Base-by-base conservation (phyloP, 495 filamentous ascomycete genomes). In the Daldinia concentrica region DNA sequence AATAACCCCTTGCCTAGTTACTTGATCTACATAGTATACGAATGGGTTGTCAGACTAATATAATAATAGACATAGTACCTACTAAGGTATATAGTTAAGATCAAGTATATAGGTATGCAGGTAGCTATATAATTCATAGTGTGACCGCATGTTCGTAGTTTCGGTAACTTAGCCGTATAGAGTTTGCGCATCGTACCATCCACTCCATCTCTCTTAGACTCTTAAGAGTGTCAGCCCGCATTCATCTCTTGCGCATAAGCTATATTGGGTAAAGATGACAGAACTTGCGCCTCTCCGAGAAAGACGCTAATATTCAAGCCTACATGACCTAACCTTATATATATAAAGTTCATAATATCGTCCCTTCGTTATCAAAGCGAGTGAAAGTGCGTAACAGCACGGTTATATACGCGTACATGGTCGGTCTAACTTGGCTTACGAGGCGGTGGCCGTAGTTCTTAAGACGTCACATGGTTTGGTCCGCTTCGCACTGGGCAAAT, bases 181-280 rank as follows among this genome's bases (percentile, higher is more conserved):
- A 56, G 54, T 60, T 64, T 70, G n/a, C 54, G 48, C 37, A 70
- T 70, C 67, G 62, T 66, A 64, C 62, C 62, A 66, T 71, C 14
- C 32, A 62, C 57, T 51, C 58, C 63, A 43, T 58, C 12, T 57
- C 22, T 27, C 43, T 19, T 8, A 3, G 34, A 58, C 34, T 30
- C 37, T 12, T 12, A 24, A 52, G 24, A 58, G 34, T 62, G 69
- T 72, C 69, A 72, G 69, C 63, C 54, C 30, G 69, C 63, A 64
- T 63, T 58, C 22, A 54, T 52, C 50, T 32, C 58, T 58, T 17
- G 52, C 54, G 58, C 58, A 52, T 67, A 57, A 71, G 62, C 62
- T 58, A 41, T 50, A 5, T 32, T 65, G 56, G 27, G 52, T 11
- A 65, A 65, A 39, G n/a, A 58, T 45, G 37, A 58, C 30, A 24